A percentile compares a stretch with the other conserved stretches of the same genome.
phyloP scores from a whole-genome alignment of 176 grass and related monocot genomes.

The Secale cereale region DNA sequence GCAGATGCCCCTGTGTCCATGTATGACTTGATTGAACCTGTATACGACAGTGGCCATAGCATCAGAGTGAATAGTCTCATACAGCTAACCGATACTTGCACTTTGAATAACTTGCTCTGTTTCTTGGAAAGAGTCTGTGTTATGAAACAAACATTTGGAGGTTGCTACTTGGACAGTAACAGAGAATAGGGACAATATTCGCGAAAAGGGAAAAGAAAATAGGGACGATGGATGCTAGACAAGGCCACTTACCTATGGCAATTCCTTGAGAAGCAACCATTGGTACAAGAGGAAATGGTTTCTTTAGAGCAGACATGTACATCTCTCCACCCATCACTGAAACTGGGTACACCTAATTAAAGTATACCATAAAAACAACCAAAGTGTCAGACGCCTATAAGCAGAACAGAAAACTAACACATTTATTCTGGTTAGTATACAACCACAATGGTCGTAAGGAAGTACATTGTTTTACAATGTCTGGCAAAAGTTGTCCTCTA shows the following conservation, averaged over 20 bases:
- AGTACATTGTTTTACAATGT: not conserved
- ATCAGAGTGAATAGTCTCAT: not conserved
- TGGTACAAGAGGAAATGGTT: conserved; percentile 78
- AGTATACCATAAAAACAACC: conserved; percentile 1
- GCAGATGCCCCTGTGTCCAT: conserved; percentile 64
- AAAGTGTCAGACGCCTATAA: not conserved
- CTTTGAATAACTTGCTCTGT: not conserved
- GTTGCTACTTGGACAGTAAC: not conserved
- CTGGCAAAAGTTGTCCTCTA: not conserved
- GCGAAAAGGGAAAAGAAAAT: too few species aligned
- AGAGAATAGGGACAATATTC: not conserved
- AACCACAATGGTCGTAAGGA: not conserved
- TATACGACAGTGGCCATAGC: not conserved
- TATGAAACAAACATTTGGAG: not conserved
- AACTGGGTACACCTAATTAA: conserved; percentile 72
- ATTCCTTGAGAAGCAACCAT: conserved; percentile 97
- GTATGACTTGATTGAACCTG: conserved; percentile 61
- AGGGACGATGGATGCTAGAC: not conserved
- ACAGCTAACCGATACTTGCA: not conserved
- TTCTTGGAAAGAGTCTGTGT: not conserved
- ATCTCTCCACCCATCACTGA: conserved; percentile 73
- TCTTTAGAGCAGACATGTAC: conserved; percentile 85
- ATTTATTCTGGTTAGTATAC: not conserved
- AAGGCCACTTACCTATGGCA: conserved; percentile 38
- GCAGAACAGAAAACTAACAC: not conserved